A percentile compares a stretch with the other conserved stretches of the same genome.
Evolutionary conservation across 768 basidiomycete genomes (phyloP).

Genomic region (Xanthoconium purpureum): DNA sequence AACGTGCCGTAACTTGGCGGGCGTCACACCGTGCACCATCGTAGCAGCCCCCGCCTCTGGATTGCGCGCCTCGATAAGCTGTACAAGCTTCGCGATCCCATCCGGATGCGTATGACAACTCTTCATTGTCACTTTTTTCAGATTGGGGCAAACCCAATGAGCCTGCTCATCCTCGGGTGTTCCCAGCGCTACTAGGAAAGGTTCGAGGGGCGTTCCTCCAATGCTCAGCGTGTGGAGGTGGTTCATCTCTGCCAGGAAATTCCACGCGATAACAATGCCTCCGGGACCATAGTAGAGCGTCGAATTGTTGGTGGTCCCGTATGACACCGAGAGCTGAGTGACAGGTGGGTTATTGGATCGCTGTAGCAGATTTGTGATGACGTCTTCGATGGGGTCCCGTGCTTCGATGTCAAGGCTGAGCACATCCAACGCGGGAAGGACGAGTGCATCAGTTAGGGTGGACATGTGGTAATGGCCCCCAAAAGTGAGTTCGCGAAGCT

Average conservation of each 20-base stretch:
- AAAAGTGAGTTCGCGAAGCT: slow-evolving; percentile 53
- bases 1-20: slow-evolving; percentile 51
- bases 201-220: slow-evolving; percentile 64
- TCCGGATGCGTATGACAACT: slow-evolving; percentile 65
- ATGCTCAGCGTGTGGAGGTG: slow-evolving; percentile 59
- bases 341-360: slow-evolving; percentile 60
- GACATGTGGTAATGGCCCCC: slow-evolving; percentile 68
- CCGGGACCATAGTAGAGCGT: slow-evolving; percentile 58
- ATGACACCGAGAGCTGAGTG: slow-evolving; percentile 59
- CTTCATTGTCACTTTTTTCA: slow-evolving; percentile 59
- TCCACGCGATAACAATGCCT: slow-evolving; percentile 63
- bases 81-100: slow-evolving; percentile 64
- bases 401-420: slow-evolving; percentile 70
- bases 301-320: slow-evolving; percentile 39
- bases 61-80: slow-evolving; percentile 70
- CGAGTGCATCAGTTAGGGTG: slow-evolving; percentile 58
- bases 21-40: slow-evolving; percentile 46
- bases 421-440: slow-evolving; percentile 53
- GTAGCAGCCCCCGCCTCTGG: slow-evolving; percentile 41
- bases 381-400: slow-evolving; percentile 73
- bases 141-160: slow-evolving; percentile 62
- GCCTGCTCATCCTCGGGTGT: slow-evolving; percentile 57
- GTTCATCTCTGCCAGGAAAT: slow-evolving; percentile 57
- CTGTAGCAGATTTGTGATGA: slow-evolving; percentile 55
- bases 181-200: slow-evolving; percentile 55